Evolutionary conservation across 192 early-diverging fungal genomes (phyloP).

Genomic region (Rhizophagus sp.): DNA sequence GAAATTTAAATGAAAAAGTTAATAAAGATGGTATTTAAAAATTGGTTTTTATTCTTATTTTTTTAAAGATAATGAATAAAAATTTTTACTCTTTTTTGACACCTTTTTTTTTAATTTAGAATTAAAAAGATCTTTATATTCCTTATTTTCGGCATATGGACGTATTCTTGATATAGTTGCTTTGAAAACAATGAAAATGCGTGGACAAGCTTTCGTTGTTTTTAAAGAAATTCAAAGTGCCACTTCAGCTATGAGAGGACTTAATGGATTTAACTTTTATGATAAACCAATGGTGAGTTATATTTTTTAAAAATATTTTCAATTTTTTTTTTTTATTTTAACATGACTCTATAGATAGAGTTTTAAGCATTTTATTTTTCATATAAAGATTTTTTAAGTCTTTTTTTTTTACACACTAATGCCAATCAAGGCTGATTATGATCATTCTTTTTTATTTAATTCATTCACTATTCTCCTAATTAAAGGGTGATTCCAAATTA

Average conservation of each 20-base stretch:
- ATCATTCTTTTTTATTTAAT: conserved; percentile 23
- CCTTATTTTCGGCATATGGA: conserved; percentile 86
- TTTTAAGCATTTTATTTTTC: background rate
- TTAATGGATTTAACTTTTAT: conserved; percentile 89
- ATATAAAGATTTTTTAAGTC: background rate
- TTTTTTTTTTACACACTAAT: background rate
- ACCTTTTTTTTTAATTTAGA: conserved; percentile 43
- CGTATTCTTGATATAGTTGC: conserved; percentile 87
- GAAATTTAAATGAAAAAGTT: conserved; percentile 70
- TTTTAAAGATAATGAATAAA: too few relatives aligned
- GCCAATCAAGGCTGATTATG: conserved; percentile 6
- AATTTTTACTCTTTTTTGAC: too few relatives aligned
- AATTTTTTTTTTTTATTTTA: background rate
- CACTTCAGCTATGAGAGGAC: conserved; percentile 79
- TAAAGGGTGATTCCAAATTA: background rate
- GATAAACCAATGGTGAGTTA: conserved; percentile 73
- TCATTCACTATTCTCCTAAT: too few relatives aligned
- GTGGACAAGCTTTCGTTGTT: conserved; percentile 94
- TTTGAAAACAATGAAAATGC: conserved; percentile 75
- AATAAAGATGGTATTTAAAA: conserved; percentile 65
- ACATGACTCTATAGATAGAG: background rate
- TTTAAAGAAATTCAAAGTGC: conserved; percentile 84
- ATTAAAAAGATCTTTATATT: conserved; percentile 70
- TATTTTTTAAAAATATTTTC: background rate
- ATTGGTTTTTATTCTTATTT: conserved; percentile 14